A percentile compares a stretch with the other conserved stretches of the same genome.
These are phyloP conservation scores for Blastomyces parvus DNA, from an alignment of 2,329 filamentous ascomycete species.

Conservation along the genomic window DNA sequence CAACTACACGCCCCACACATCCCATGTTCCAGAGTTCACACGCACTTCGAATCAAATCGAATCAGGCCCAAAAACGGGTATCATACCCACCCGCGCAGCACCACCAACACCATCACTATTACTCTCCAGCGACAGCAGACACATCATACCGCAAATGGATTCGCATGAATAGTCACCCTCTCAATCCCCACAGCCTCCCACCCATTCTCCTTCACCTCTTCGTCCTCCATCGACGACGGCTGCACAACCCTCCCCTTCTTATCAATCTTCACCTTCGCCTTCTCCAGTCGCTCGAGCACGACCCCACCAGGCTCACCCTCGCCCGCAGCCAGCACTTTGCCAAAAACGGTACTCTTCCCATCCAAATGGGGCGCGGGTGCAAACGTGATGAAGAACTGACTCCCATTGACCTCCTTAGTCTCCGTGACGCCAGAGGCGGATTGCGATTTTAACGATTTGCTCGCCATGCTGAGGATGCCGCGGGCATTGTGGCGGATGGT, in stretches of 20 bases:
- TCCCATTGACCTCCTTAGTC: constrained; percentile 40
- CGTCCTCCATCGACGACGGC: constrained; percentile 27
- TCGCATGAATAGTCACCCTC: constrained; percentile 53
- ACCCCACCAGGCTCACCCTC: constrained; percentile 38
- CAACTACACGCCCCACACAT: neutral
- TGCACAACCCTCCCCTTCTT: constrained; percentile 50
- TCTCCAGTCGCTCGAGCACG: constrained; percentile 44
- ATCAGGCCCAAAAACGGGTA: no score
- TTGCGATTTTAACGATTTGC: constrained; percentile 41
- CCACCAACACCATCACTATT: no score
- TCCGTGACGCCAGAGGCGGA: constrained; percentile 27
- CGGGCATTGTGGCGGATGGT: constrained; percentile 48
- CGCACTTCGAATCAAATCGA: neutral
- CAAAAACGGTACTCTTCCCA: constrained; percentile 59
- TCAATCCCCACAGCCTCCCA: constrained; percentile 48
- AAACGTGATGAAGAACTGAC: constrained; percentile 57
- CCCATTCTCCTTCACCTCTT: constrained; percentile 23
- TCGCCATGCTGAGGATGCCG: constrained; percentile 51
- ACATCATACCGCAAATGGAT: constrained; percentile 48
- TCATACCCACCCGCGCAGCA: neutral
- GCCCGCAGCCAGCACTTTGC: constrained; percentile 47
- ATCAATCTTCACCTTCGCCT: constrained; percentile 51
- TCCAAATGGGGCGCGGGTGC: constrained; percentile 54
- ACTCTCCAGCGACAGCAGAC: neutral
- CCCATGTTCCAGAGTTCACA: neutral